Evolutionary conservation across 2,329 filamentous ascomycete species (phyloP), one percentile per base, ranked within the genome.

Genomic region (Zasmidium citrigriseum): DNA sequence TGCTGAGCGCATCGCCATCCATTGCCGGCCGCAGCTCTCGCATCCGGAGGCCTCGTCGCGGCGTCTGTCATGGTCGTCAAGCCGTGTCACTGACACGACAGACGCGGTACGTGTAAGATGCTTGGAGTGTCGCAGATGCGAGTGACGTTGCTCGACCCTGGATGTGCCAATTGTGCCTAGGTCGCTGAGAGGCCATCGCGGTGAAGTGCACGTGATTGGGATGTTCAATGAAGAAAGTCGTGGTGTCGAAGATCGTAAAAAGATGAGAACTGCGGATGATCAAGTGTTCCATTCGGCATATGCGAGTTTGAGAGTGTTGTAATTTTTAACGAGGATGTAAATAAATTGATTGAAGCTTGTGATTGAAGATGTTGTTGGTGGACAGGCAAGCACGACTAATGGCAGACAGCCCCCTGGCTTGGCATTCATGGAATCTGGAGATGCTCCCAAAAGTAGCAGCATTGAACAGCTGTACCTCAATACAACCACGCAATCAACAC

Each of bases 401-500:
- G 34, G 12, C 4, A 11, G 18, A 4, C 34, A 16, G 14, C 4
- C 34, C 18, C 34, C 12, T 16, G 34, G 14, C 34, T 41, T 41
- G 34, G 34, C 34, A 14, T 34, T 34, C 27, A 41, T 11, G 34
- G 34, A 9, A 41, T 41, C 34, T 41, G 34, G 7, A 41, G 34
- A 41, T 9, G 34, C 12, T n/a, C 18, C 34, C 34, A 41, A 29
- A 29, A 7, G 27, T 23, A 48, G 46, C 46, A 23, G 22, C 47
- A 49, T 44, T 44, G 50, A 44, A 44, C 50, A 44, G 52, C 44
- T 46, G 34, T 34, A 54, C 44, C 38, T 21, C 52, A 18, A 45
- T 27, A 20, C 24, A 4, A 22, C 23, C 9, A 22, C 45, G 9
- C 9, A 21, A 9, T 5, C n/a, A 23, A 24, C 25, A 51, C 24